Evolutionary conservation across 2,329 filamentous ascomycete genomes (phyloP).

Genomic region (Penicillium decumbens): DNA sequence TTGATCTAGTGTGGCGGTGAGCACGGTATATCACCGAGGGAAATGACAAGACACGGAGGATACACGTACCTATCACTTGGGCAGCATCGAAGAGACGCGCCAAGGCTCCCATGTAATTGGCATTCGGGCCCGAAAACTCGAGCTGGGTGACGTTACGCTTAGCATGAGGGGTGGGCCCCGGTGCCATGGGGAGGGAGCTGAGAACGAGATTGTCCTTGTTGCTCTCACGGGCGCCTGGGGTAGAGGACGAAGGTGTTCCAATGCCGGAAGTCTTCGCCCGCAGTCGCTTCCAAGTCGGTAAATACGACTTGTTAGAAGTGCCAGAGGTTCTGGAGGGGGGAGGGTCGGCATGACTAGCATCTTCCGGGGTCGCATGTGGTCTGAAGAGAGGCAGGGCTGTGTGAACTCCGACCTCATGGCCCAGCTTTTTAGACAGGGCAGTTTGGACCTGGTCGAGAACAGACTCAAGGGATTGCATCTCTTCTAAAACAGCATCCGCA

Average conservation of each 20-base stretch:
- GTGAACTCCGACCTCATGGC: slow-evolving; percentile 86
- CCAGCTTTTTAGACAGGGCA: slow-evolving; percentile 73
- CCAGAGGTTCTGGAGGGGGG: slow-evolving; percentile 51
- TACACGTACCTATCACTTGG: slow-evolving; percentile 72
- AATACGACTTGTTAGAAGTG: slow-evolving; percentile 67
- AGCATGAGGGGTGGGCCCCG: slow-evolving; percentile 55
- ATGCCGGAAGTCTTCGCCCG: slow-evolving; percentile 81
- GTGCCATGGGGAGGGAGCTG: slow-evolving; percentile 73
- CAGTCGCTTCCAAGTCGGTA: slow-evolving; percentile 85
- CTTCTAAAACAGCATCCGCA: slow-evolving; percentile 84
- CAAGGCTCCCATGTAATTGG: slow-evolving; percentile 84
- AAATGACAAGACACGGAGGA: neutral
- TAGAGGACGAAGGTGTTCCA: slow-evolving; percentile 40
- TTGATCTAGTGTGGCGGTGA: slow-evolving; percentile 60
- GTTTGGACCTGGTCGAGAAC: slow-evolving; percentile 82
- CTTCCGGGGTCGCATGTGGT: slow-evolving; percentile 50
- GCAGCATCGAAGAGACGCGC: slow-evolving; percentile 88
- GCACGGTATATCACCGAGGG: neutral
- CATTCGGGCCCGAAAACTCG: slow-evolving; percentile 76
- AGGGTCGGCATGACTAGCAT: slow-evolving; percentile 35
- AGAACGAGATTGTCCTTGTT: slow-evolving; percentile 62
- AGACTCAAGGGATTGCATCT: slow-evolving; percentile 84
- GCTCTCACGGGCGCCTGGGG: slow-evolving; percentile 40
- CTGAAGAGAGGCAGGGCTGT: slow-evolving; percentile 70
- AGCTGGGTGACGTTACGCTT: slow-evolving; percentile 67